Evolutionary conservation across 805 yeast species (phyloP).

Genomic region (Metschnikowia cerradonensis): DNA sequence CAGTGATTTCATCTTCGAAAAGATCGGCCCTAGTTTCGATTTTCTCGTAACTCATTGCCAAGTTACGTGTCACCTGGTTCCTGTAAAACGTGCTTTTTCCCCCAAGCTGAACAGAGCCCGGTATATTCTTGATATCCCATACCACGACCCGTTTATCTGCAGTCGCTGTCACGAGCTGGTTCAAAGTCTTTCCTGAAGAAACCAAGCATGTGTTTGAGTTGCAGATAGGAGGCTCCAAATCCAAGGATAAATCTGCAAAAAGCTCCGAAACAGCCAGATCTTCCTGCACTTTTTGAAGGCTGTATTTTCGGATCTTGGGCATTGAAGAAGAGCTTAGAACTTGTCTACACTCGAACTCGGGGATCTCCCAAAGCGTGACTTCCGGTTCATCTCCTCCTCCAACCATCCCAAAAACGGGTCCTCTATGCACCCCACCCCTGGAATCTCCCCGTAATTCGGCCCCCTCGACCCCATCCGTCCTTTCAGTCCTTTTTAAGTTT

Average conservation of each 20-base stretch:
- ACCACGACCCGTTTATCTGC: conserved; percentile 24
- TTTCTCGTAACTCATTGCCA: conserved; percentile 17
- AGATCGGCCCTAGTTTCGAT: background rate
- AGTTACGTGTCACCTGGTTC: conserved; percentile 11
- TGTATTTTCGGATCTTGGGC: conserved; percentile 24
- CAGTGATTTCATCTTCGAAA: background rate
- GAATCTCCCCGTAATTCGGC: background rate
- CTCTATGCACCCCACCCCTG: no score
- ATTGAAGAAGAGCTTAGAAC: conserved; percentile 20
- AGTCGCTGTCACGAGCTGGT: conserved; percentile 25
- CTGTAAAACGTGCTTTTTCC: conserved; percentile 7
- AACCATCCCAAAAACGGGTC: conserved; percentile 40
- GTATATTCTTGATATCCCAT: conserved; percentile 24
- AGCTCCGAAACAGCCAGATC: conserved; percentile 18
- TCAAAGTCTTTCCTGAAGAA: background rate
- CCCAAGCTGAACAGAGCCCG: conserved; percentile 7
- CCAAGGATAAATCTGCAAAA: conserved; percentile 17
- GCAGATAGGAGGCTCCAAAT: conserved; percentile 13
- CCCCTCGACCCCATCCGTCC: background rate
- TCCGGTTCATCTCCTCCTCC: conserved; percentile 65
- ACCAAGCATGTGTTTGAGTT: conserved; percentile 8
- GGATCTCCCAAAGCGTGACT: conserved; percentile 72
- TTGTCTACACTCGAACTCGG: conserved; percentile 53
- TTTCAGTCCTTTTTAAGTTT: conserved; percentile 1
- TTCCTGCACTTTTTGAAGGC: conserved; percentile 20